phyloP scores from a whole-genome alignment of 2,329 filamentous ascomycete species.

The Phialophora expanda region DNA sequence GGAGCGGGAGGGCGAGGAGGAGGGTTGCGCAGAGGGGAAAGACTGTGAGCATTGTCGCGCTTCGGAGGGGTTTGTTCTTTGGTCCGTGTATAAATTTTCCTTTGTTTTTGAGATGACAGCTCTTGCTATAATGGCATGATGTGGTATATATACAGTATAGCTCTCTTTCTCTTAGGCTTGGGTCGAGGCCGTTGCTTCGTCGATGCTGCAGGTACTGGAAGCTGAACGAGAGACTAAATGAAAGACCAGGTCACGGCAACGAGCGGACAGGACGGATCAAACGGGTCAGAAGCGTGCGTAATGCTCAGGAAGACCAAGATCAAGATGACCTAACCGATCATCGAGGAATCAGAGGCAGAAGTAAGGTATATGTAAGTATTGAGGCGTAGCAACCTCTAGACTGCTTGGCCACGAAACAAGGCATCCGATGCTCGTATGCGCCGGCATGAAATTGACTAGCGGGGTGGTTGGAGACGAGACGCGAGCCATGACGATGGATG shows the following conservation, averaged over 20 bases:
- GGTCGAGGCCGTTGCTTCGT: not conserved
- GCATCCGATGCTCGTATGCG: not conserved
- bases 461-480: slow-evolving; percentile 10
- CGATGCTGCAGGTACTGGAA: not conserved
- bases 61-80: not conserved
- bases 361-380: slow-evolving; percentile 15
- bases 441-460: not conserved
- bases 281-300: not conserved
- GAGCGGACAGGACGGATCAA: slow-evolving; percentile 2
- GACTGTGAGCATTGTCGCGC: not conserved
- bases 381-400: slow-evolving; percentile 11
- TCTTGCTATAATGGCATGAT: slow-evolving; percentile 14
- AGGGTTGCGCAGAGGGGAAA: slow-evolving; percentile 9
- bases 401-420: slow-evolving; percentile 4
- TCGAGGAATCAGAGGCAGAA: not conserved
- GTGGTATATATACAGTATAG: slow-evolving; percentile 10
- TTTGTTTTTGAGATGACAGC: not conserved
- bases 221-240: slow-evolving; percentile 21
- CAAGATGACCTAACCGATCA: not conserved
- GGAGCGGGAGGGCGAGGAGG: slow-evolving; percentile 24
- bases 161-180: not conserved
- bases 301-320: not conserved
- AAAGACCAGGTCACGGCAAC: slow-evolving; percentile 7
- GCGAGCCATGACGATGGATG: slow-evolving; percentile 5
- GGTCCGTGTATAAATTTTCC: not conserved